Evolutionary conservation across 495 filamentous ascomycete genomes (phyloP).

Genomic region (Daldinia concentrica): DNA sequence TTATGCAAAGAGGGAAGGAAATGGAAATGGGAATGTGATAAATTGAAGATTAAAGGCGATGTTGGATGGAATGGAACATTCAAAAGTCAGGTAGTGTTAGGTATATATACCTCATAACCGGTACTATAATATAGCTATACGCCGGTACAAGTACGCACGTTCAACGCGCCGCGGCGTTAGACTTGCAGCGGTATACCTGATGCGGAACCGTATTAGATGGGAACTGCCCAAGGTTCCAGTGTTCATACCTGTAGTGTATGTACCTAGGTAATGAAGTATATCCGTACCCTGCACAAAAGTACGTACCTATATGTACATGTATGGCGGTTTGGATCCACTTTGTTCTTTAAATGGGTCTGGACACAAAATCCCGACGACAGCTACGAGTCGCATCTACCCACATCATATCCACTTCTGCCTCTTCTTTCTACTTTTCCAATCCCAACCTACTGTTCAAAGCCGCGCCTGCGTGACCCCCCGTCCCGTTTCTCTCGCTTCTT

Average conservation of each 20-base stretch:
- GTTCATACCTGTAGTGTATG: no score
- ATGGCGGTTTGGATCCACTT: background rate
- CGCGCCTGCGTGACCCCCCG: conserved; percentile 23
- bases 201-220: conserved; percentile 13
- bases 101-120: background rate
- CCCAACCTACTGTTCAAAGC: conserved; percentile 19
- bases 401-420: conserved; percentile 1
- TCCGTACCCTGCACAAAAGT: background rate
- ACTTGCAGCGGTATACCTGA: conserved; percentile 5
- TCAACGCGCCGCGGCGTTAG: background rate
- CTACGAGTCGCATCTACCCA: conserved; percentile 36
- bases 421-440: background rate
- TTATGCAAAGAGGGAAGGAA: conserved; percentile 16
- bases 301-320: background rate
- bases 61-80: conserved; percentile 20
- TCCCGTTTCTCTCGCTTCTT: conserved; percentile 16
- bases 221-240: no score
- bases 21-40: background rate
- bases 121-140: background rate
- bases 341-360: conserved; percentile 27
- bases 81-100: background rate
- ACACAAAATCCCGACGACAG: conserved; percentile 39
- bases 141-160: background rate
- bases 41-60: conserved; percentile 20
- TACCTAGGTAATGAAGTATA: background rate